Evolutionary conservation across 1,284 basidiomycete species (phyloP).

Genomic region (Malassezia yamatoensis): DNA sequence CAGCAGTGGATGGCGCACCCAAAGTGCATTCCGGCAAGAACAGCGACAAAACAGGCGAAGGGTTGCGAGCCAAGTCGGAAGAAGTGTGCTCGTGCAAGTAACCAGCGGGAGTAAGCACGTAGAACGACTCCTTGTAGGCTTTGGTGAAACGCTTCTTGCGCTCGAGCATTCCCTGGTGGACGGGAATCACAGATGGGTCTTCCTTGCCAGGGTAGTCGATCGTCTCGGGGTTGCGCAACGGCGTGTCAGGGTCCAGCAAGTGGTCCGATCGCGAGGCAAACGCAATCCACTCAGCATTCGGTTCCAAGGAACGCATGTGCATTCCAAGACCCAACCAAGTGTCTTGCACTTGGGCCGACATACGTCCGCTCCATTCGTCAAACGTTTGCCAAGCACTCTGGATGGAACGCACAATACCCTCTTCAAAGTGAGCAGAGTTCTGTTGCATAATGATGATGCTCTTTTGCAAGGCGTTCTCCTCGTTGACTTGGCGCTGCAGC

Average conservation of each 20-base stretch:
- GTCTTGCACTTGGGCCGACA: constrained; percentile 67
- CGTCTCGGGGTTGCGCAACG: constrained; percentile 54
- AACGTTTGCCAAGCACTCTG: constrained; percentile 96
- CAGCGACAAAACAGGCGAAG: constrained; percentile 66
- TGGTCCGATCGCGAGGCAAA: constrained; percentile 91
- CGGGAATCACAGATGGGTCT: constrained; percentile 75
- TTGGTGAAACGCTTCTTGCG: constrained; percentile 95
- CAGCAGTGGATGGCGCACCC: constrained; percentile 70
- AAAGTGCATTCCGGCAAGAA: constrained; percentile 94
- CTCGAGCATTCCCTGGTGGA: constrained; percentile 83
- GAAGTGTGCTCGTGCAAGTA: constrained; percentile 85
- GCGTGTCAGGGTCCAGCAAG: constrained; percentile 85
- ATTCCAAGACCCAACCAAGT: constrained; percentile 67
- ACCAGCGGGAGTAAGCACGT: constrained; percentile 85
- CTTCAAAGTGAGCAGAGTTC: constrained; percentile 93
- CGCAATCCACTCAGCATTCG: constrained; percentile 91
- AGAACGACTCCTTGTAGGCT: constrained; percentile 66
- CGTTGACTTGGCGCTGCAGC: constrained; percentile 77
- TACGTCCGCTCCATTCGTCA: constrained; percentile 83
- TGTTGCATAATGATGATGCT: constrained; percentile 97
- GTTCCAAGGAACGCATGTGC: constrained; percentile 72
- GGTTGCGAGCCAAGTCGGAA: constrained; percentile 63
- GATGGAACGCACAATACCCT: constrained; percentile 85
- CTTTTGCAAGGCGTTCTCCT: constrained; percentile 96
- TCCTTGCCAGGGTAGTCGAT: constrained; percentile 88